A percentile compares a stretch with the other conserved stretches of the same genome.
phyloP scores from a whole-genome alignment of 2,329 filamentous ascomycete species.

The Aspergillus uvarum region DNA sequence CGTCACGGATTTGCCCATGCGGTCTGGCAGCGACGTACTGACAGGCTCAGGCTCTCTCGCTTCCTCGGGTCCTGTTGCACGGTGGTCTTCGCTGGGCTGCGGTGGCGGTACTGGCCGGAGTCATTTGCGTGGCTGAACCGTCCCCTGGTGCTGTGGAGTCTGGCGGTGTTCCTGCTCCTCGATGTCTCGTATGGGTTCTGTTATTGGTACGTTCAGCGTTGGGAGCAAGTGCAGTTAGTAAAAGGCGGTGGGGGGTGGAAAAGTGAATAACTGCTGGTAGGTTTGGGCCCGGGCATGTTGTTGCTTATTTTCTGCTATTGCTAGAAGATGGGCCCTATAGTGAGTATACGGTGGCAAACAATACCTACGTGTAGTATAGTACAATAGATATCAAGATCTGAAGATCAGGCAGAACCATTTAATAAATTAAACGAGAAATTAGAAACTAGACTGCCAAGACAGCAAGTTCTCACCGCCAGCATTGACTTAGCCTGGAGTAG shows the following conservation, averaged over 20 bases:
- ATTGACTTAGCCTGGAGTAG: too few relatives aligned
- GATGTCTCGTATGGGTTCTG: conserved; percentile 13
- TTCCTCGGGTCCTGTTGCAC: conserved; percentile 13
- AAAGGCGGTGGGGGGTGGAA: background rate
- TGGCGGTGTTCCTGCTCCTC: conserved; percentile 6
- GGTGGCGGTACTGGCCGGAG: conserved; percentile 15
- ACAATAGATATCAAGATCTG: too few relatives aligned
- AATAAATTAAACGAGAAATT: too few relatives aligned
- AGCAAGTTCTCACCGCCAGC: too few relatives aligned
- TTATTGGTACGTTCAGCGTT: conserved; percentile 8
- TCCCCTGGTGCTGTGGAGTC: conserved; percentile 13
- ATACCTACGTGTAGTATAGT: too few relatives aligned
- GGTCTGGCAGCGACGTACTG: background rate
- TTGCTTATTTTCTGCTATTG: too few relatives aligned
- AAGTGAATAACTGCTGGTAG: background rate
- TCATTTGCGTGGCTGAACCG: conserved; percentile 15
- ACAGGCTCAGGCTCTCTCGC: conserved; percentile 11
- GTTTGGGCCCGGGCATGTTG: too few relatives aligned
- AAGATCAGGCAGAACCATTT: too few relatives aligned
- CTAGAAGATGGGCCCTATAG: too few relatives aligned
- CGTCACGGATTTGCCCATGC: too few relatives aligned
- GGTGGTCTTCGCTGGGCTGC: conserved; percentile 12
- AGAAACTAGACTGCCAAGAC: too few relatives aligned
- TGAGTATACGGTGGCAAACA: too few relatives aligned
- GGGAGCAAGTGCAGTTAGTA: background rate